A percentile compares a stretch with the other conserved stretches of the same genome.
Evolutionary conservation across 1,284 basidiomycete species (phyloP).

Genomic region (Uromyces viciae-fabae): DNA sequence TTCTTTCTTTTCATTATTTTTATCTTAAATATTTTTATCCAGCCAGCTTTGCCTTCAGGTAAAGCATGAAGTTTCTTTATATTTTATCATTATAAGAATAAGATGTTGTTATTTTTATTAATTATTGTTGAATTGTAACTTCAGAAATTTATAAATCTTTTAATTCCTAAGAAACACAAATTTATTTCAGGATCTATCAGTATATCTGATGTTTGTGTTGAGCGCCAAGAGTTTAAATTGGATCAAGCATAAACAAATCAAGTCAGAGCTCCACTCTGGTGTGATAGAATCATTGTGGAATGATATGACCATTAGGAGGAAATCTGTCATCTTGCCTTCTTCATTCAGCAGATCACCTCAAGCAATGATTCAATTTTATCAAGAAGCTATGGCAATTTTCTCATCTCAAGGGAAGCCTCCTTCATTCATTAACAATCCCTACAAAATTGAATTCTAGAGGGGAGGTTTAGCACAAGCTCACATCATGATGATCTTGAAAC

Average conservation of each 20-base stretch:
- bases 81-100: too few relatives aligned
- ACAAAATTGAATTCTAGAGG: slow-evolving; percentile 57
- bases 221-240: neutral
- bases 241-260: neutral
- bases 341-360: slow-evolving; percentile 54
- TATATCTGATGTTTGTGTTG: slow-evolving; percentile 52
- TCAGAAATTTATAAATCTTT: too few relatives aligned
- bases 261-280: neutral
- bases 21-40: too few relatives aligned
- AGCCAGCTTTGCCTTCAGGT: too few relatives aligned
- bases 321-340: slow-evolving; percentile 55
- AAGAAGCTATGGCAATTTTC: slow-evolving; percentile 56
- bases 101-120: too few relatives aligned
- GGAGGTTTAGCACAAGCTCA: slow-evolving; percentile 60
- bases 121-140: too few relatives aligned
- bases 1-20: too few relatives aligned
- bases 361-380: slow-evolving; percentile 55
- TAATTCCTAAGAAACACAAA: slow-evolving; percentile 39
- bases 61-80: too few relatives aligned
- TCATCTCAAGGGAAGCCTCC: slow-evolving; percentile 52
- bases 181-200: slow-evolving; percentile 58
- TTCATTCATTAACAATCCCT: slow-evolving; percentile 53
- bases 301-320: slow-evolving; percentile 52
- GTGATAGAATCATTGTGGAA: neutral
- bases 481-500: slow-evolving; percentile 54